A percentile compares a stretch with the other conserved stretches of the same genome.
phyloP scores from a whole-genome alignment of 2,329 filamentous ascomycete genomes.

The Ophiosphaerella korrae region DNA sequence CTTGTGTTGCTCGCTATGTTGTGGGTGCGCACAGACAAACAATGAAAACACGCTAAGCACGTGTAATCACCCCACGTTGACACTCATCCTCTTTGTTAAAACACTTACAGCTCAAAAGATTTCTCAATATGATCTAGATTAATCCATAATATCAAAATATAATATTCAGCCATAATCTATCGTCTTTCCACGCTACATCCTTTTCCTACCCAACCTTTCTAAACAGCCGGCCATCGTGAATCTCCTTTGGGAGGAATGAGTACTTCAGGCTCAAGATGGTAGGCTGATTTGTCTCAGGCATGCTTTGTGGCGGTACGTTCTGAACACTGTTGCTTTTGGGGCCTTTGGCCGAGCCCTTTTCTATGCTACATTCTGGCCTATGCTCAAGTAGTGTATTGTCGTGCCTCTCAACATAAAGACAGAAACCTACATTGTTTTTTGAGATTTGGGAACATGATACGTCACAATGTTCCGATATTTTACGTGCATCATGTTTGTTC shows the following conservation, averaged over 20 bases:
- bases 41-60: slow-evolving; percentile 25
- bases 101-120: not conserved
- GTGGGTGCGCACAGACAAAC: slow-evolving; percentile 25
- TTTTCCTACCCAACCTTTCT: slow-evolving; percentile 7
- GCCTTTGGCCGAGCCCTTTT: too few relatives aligned
- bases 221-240: slow-evolving; percentile 10
- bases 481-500: too few relatives aligned
- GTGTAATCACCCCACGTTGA: slow-evolving; percentile 20
- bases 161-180: too few relatives aligned
- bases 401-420: too few relatives aligned
- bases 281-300: not conserved
- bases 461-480: too few relatives aligned
- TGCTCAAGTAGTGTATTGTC: too few relatives aligned
- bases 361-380: too few relatives aligned
- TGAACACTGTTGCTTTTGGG: not conserved
- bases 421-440: too few relatives aligned
- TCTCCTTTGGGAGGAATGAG: slow-evolving; percentile 7
- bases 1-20: slow-evolving; percentile 16
- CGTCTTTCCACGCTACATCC: not conserved
- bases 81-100: not conserved
- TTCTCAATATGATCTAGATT: too few relatives aligned
- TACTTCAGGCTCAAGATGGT: not conserved
- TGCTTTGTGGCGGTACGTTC: not conserved
- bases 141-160: too few relatives aligned
- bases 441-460: too few relatives aligned